These are phyloP conservation scores for Monosporascus sp. DNA, from an alignment of 2,329 filamentous ascomycete genomes.

Conservation along the genomic window DNA sequence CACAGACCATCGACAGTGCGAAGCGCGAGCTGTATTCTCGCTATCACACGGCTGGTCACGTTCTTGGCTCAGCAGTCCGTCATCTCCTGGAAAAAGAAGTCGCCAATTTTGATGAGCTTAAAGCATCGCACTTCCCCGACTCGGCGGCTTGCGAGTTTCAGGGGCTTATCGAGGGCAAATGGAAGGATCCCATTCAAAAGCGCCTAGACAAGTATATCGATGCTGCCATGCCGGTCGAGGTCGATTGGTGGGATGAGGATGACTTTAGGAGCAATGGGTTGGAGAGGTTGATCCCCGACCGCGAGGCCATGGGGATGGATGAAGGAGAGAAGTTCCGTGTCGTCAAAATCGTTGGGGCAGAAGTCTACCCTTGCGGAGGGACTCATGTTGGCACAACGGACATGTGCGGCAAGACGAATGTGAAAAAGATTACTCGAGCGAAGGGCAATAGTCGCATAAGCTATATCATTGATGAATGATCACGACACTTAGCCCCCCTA, in stretches of 20 bases:
- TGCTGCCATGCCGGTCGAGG: constrained; percentile 51
- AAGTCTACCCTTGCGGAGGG: constrained; percentile 69
- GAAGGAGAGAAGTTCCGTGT: constrained; percentile 56
- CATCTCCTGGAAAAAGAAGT: constrained; percentile 48
- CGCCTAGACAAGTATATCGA: constrained; percentile 55
- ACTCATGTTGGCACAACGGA: constrained; percentile 63
- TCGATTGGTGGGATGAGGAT: constrained; percentile 63
- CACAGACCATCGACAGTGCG: constrained; percentile 54
- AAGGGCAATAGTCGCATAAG: constrained; percentile 61
- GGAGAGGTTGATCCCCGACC: constrained; percentile 50
- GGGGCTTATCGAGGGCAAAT: constrained; percentile 59
- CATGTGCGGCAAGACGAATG: constrained; percentile 53
- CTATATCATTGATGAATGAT: constrained; percentile 24
- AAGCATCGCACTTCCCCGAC: constrained; percentile 67
- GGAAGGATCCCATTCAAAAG: constrained; percentile 57
- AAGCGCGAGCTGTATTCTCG: constrained; percentile 61
- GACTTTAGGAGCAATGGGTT: constrained; percentile 52
- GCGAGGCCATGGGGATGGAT: constrained; percentile 29
- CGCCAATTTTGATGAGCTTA: constrained; percentile 56
- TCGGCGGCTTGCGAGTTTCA: constrained; percentile 63
- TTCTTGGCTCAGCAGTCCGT: constrained; percentile 63
- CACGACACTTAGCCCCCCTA: neutral
- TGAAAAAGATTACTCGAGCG: constrained; percentile 61
- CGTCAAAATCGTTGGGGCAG: constrained; percentile 63
- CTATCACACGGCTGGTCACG: constrained; percentile 69